Evolutionary conservation across 768 basidiomycete species (phyloP).

Genomic region (Psilocybe sp.): DNA sequence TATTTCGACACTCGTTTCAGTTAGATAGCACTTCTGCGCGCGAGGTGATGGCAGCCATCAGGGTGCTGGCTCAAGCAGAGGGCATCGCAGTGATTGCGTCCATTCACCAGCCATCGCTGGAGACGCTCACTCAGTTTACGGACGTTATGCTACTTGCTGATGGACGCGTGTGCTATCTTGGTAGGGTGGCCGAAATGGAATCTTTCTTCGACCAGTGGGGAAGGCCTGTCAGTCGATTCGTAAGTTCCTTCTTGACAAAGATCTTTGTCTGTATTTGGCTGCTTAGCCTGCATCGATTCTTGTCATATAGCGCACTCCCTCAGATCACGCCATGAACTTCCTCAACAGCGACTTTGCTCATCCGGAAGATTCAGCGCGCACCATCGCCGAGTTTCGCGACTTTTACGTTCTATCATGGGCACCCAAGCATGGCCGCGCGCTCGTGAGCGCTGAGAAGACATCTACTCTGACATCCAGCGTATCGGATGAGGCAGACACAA

Average conservation of each 20-base stretch:
- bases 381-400: constrained; percentile 27
- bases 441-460: constrained; percentile 1
- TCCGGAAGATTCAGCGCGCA: constrained; percentile 13
- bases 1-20: constrained; percentile 17
- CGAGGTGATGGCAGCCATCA: constrained; percentile 42
- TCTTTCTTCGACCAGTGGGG: constrained; percentile 39
- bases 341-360: constrained; percentile 45
- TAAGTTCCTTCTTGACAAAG: constrained; percentile 14
- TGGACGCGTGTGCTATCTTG: constrained; percentile 44
- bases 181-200: constrained; percentile 38
- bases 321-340: constrained; percentile 60
- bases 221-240: constrained; percentile 32
- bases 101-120: constrained; percentile 66
- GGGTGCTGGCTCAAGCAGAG: constrained; percentile 40
- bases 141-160: constrained; percentile 54
- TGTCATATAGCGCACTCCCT: constrained; percentile 41
- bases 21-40: constrained; percentile 47
- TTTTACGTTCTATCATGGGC: constrained; percentile 27
- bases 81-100: constrained; percentile 59
- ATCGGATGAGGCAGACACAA: too few species aligned
- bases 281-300: background rate
- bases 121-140: constrained; percentile 60
- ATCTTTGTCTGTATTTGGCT: background rate
- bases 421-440: background rate
- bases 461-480: background rate